Evolutionary conservation across 225 moss, liverwort and hornwort species (phyloP).

Genomic region (Pleurozium schreberi): DNA sequence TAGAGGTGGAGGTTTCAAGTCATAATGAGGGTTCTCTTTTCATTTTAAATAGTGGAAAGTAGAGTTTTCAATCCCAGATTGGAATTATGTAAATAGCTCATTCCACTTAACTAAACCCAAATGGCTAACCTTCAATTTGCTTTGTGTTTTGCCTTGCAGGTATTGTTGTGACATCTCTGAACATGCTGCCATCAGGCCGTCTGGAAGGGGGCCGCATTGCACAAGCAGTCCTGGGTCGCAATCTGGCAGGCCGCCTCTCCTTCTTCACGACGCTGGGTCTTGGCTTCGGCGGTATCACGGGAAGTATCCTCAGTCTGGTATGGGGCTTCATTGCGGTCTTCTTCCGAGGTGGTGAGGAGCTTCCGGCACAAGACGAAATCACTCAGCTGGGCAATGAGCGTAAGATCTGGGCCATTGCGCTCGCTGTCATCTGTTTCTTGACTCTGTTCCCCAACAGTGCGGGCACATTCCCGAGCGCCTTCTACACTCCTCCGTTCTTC

Average conservation of each 20-base stretch:
- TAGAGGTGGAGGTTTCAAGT: background rate
- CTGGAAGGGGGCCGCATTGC: constrained; percentile 91
- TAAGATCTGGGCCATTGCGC: constrained; percentile 66
- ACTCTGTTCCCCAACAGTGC: constrained; percentile 90
- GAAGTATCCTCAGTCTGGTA: constrained; percentile 70
- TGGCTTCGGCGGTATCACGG: constrained; percentile 71
- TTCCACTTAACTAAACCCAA: background rate
- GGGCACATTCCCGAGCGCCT: constrained; percentile 83
- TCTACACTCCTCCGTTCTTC: constrained; percentile 97
- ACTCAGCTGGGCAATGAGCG: constrained; percentile 60
- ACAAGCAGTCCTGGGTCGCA: constrained; percentile 69
- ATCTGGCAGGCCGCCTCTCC: constrained; percentile 67
- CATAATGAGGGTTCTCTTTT: background rate
- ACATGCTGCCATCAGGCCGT: constrained; percentile 74
- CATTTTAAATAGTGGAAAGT: too few species aligned
- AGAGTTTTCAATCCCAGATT: background rate
- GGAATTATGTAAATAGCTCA: background rate
- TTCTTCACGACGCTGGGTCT: constrained; percentile 56
- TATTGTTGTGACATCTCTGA: constrained; percentile 81
- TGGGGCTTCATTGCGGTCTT: constrained; percentile 92
- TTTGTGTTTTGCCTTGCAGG: constrained; percentile 25
- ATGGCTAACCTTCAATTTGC: background rate
- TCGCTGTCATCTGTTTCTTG: constrained; percentile 66
- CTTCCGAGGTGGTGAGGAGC: constrained; percentile 94
- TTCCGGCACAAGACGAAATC: constrained; percentile 97